Evolutionary conservation across 768 basidiomycete species (phyloP).

Genomic region (Panaeolus papilionaceus): DNA sequence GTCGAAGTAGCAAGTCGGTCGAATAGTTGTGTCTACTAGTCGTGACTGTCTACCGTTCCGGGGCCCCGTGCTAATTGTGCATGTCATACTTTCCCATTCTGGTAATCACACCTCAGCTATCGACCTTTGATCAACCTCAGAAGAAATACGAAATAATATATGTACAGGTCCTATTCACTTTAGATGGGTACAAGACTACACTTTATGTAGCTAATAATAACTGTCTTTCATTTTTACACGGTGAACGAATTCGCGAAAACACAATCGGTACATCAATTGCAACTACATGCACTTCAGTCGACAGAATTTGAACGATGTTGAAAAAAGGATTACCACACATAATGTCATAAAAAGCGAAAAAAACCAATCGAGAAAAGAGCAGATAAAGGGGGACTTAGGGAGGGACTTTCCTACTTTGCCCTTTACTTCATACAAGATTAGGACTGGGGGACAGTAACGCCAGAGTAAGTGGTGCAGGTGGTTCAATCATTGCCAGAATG

Average conservation of each 20-base stretch:
- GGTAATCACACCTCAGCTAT: constrained; percentile 29
- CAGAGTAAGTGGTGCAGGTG: constrained; percentile 49
- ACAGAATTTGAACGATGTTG: too few relatives aligned
- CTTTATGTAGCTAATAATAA: neutral
- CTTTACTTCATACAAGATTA: constrained; percentile 19
- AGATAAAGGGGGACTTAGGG: neutral
- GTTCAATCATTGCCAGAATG: constrained; percentile 49
- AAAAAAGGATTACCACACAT: too few relatives aligned
- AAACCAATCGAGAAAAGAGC: neutral
- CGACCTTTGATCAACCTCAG: too few relatives aligned
- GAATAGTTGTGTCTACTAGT: neutral
- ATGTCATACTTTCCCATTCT: constrained; percentile 34
- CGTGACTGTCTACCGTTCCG: constrained; percentile 26
- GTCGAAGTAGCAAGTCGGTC: constrained; percentile 20
- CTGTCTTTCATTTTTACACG: neutral
- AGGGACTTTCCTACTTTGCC: neutral
- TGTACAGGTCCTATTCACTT: neutral
- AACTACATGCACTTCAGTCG: too few relatives aligned
- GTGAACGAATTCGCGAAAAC: neutral
- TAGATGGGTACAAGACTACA: neutral
- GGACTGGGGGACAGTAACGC: constrained; percentile 21
- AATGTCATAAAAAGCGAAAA: too few relatives aligned
- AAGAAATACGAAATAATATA: neutral
- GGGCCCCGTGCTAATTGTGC: constrained; percentile 33
- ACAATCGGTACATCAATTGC: too few relatives aligned